These are phyloP conservation scores for Fusarium sp. DNA, from an alignment of 2,329 filamentous ascomycete genomes.

Conservation along the genomic window DNA sequence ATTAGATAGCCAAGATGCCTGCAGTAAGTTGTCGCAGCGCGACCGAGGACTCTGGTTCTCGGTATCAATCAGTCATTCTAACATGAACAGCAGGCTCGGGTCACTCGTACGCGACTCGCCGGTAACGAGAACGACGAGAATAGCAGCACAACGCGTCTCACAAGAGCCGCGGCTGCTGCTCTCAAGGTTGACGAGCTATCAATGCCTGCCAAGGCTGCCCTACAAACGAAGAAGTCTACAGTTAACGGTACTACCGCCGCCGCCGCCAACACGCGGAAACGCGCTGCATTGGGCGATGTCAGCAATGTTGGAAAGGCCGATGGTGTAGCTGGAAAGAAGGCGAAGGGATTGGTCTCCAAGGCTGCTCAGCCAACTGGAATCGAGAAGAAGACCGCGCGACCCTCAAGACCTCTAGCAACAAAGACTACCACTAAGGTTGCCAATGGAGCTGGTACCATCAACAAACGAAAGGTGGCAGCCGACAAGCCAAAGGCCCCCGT, in stretches of 20 bases:
- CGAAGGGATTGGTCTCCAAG: conserved; percentile 79
- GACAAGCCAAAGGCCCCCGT: conserved; percentile 65
- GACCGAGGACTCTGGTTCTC: conserved; percentile 5
- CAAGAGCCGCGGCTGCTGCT: conserved; percentile 89
- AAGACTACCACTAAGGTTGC: conserved; percentile 74
- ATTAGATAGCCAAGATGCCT: conserved; percentile 50
- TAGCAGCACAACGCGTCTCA: conserved; percentile 81
- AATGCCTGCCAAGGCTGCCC: conserved; percentile 68
- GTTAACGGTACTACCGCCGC: conserved; percentile 61
- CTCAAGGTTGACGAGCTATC: conserved; percentile 71
- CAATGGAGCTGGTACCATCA: conserved; percentile 75
- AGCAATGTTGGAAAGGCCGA: conserved; percentile 92
- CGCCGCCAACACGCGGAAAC: conserved; percentile 70
- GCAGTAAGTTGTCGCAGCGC: conserved; percentile 47
- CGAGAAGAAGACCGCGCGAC: conserved; percentile 72
- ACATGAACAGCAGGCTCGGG: conserved; percentile 66
- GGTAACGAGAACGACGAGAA: conserved; percentile 98
- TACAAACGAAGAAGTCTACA: conserved; percentile 77
- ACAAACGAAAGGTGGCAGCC: conserved; percentile 75
- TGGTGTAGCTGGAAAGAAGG: conserved; percentile 79
- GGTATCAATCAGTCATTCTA: conserved; percentile 9
- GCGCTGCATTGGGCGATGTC: conserved; percentile 89
- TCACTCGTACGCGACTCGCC: conserved; percentile 77
- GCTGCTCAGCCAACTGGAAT: conserved; percentile 83
- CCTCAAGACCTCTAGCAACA: conserved; percentile 70